Base-by-base conservation (phyloP, 148 eudicot species). In the Chenopodium berlandieri region DNA sequence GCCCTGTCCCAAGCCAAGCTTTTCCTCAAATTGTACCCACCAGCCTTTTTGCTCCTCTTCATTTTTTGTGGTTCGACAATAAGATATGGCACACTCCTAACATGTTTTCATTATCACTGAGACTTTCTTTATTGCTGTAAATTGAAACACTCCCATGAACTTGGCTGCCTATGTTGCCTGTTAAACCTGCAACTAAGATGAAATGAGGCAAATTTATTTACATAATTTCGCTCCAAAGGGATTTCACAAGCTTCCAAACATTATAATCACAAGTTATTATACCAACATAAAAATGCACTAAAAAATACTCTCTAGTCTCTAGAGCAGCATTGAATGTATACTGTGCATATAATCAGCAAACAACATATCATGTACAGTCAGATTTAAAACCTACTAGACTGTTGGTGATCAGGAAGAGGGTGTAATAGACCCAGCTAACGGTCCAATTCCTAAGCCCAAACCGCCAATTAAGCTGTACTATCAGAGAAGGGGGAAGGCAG, bases 1-100 rank as follows among this genome's bases (percentile, higher is more conserved):
- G 99, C 99, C 80, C 87, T 90, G 83, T 96, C 93, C 99, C 99
- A 96, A 62, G 99, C 99, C 83, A 96, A 83, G 88, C 99, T 96
- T 89, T 94, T 94, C 82, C 97, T 84, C 83, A 91, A 79, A 87
- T 94, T 92, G 88, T 84, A 90, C 34, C 91, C 94, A 82, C 90
- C 90, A 20, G 86, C 82, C 84, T 86, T 96, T 82, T 86, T 91
- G 84, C 85, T 89, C 86, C 88, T 90, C 85, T 96, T 96, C 99
- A 94, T 94, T 84, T 71, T 90, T 65, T 91, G 90, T 74, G 91
- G 92, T 76, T 93, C 94, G 81, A 91, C 30, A 71, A 82, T 88
- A 76, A 92, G 79, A 79, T 86, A 88, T 67, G 78, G 84, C 14
- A 62, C 14, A 62, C 70, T 73, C 85, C 93, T 70, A 86, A 85